These are phyloP conservation scores for Dactylellina cionopaga DNA, from an alignment of 2,329 filamentous ascomycete species.

Conservation along the genomic window DNA sequence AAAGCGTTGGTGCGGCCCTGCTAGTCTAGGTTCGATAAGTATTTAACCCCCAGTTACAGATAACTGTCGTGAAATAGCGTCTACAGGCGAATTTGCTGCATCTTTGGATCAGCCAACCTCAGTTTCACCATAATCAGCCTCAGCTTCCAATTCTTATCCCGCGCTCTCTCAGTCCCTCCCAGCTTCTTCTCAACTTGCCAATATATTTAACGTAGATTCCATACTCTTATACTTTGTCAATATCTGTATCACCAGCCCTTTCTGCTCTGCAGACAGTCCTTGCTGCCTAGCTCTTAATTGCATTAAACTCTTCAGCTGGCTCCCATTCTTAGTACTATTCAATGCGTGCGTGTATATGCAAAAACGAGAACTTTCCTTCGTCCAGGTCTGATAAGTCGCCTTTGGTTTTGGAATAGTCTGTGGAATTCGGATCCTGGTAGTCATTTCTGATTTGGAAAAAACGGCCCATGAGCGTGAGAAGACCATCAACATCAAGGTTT, in stretches of 20 bases:
- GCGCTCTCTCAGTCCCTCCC: background rate
- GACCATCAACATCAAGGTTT: background rate
- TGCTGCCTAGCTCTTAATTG: background rate
- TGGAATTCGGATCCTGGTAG: background rate
- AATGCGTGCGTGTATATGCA: conserved; percentile 7
- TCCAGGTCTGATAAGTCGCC: conserved; percentile 9
- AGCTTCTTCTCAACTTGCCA: background rate
- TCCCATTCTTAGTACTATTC: background rate
- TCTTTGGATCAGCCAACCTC: background rate
- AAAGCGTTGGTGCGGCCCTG: too few species aligned
- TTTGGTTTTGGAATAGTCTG: background rate
- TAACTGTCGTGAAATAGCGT: too few species aligned
- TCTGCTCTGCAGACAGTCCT: background rate
- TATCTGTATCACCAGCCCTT: background rate
- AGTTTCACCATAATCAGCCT: background rate
- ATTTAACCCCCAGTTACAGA: too few species aligned
- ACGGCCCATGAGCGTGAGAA: background rate
- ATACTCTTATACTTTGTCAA: conserved; percentile 1
- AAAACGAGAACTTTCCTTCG: conserved; percentile 14
- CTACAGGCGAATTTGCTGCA: background rate
- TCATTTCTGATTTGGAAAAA: conserved; percentile 6
- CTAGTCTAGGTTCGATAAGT: too few species aligned
- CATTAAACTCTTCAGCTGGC: background rate
- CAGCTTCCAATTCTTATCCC: background rate
- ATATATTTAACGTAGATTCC: background rate